Evolutionary conservation across 2,329 filamentous ascomycete species (phyloP).

Genomic region (Nigrospora osmanthi): DNA sequence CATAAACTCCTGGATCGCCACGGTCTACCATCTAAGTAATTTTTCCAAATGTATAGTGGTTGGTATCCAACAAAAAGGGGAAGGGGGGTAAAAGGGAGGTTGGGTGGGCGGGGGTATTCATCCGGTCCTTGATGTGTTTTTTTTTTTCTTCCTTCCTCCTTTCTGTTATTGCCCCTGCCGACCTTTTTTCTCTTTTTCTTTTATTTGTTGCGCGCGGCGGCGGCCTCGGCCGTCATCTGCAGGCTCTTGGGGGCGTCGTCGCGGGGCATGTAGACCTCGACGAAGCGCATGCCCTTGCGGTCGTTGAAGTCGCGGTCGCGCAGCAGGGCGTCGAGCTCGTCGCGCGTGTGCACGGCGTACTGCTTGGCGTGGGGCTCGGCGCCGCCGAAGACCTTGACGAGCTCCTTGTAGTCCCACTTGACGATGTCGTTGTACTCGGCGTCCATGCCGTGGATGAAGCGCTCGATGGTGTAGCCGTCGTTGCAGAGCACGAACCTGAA

Average conservation of each 20-base stretch:
- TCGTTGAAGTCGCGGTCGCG: constrained; percentile 55
- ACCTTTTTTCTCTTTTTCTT: not conserved
- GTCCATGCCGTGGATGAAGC: constrained; percentile 78
- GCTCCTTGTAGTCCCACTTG: constrained; percentile 63
- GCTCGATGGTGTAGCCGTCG: constrained; percentile 83
- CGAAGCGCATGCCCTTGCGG: constrained; percentile 53
- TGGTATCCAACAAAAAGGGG: too few species aligned
- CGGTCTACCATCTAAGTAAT: too few species aligned
- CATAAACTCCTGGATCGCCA: too few species aligned
- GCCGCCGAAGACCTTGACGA: constrained; percentile 61
- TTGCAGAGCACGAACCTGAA: constrained; percentile 74
- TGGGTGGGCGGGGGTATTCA: too few species aligned
- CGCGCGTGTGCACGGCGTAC: constrained; percentile 61
- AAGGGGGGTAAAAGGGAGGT: too few species aligned
- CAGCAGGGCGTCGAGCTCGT: constrained; percentile 60
- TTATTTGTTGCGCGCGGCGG: constrained; percentile 54
- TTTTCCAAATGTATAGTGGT: too few species aligned
- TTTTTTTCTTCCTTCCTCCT: not conserved
- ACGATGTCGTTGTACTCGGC: constrained; percentile 75
- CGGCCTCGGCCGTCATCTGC: constrained; percentile 62
- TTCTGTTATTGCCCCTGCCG: too few species aligned
- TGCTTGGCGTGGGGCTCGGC: constrained; percentile 52
- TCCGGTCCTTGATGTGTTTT: too few species aligned
- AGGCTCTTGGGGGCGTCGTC: constrained; percentile 69
- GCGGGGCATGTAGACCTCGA: constrained; percentile 75